Percentiles rank a stretch among this genome's conserved stretches.
phyloP scores from a whole-genome alignment of 345 rosid species.

The Euphorbia lathyris region DNA sequence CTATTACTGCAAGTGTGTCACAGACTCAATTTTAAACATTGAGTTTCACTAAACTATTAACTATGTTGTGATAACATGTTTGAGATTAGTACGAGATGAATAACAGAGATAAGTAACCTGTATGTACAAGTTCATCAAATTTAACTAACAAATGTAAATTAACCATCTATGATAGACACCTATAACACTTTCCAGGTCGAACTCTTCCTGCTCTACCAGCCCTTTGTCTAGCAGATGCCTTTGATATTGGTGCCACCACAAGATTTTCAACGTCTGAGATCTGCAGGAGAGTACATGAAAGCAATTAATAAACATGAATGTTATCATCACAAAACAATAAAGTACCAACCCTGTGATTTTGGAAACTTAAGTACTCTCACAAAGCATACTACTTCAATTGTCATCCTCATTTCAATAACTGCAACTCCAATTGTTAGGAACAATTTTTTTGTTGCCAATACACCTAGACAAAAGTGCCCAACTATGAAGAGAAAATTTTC shows the following conservation, averaged over 20 bases:
- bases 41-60: background rate
- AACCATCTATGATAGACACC: slow-evolving; percentile 37
- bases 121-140: background rate
- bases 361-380: background rate
- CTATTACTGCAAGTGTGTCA: background rate
- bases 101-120: background rate
- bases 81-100: background rate
- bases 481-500: background rate
- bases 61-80: background rate
- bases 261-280: slow-evolving; percentile 90
- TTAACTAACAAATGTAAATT: background rate
- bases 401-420: background rate
- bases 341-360: background rate
- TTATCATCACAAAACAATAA: slow-evolving; percentile 3
- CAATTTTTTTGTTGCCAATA: background rate
- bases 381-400: background rate
- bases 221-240: slow-evolving; percentile 97
- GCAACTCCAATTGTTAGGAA: background rate
- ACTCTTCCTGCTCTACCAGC: slow-evolving; percentile 97
- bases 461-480: background rate
- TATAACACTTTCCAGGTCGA: slow-evolving; percentile 95
- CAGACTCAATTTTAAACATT: background rate
- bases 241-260: slow-evolving; percentile 89
- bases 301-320: background rate
- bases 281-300: slow-evolving; percentile 36